Evolutionary conservation across 2,329 filamentous ascomycete genomes (phyloP), one percentile per base, ranked within the genome.

Genomic region (Fusarium continuum): DNA sequence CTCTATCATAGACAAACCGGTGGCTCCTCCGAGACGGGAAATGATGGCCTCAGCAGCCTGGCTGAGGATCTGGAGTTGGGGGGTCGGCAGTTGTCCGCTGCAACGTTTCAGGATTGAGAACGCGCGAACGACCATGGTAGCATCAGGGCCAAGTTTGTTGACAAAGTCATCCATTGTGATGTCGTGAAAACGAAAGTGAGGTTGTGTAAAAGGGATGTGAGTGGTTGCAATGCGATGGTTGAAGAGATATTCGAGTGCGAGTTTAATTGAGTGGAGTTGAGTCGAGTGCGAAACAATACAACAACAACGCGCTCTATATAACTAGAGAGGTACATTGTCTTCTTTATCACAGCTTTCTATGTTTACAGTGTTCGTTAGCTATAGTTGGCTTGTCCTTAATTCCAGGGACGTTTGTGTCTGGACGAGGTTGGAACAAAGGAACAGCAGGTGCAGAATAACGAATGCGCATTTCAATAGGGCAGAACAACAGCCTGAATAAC

Each of bases 31-130:
- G 5, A 58, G 16, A 10, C 11, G 10, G 2, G 8, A 11, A 8
- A 11, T 14, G 4, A 58, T 43, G 4, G 6, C 4, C 4, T 43
- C 13, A 1, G 2, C 26, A 2, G 43, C 53, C 14, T 17, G 20
- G 1, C 4, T 8, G 13, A 55, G 6, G 6, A 19, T 5, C 4
- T 13, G 6, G 2, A 1, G 6, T 1, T 56, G 25, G 5, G n/a
- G 13, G 2, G 4, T 1, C 3, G n/a, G 8, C 16, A 13, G 7
- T 25, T n/a, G 11, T 8, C n/a, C 22, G 2, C 14, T 7, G 1
- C 13, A 14, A 5, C 23, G 10, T 13, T 1, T 26, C 11, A 19
- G 5, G 5, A 41, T 38, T 4, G 11, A 19, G 13, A 38, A 56
- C 8, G 36, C 53, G 14, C 35, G 36, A 5, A 20, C 19, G 10